phyloP scores from a whole-genome alignment of 2,329 filamentous ascomycete genomes.

The Arthrobotrys megalospora region DNA sequence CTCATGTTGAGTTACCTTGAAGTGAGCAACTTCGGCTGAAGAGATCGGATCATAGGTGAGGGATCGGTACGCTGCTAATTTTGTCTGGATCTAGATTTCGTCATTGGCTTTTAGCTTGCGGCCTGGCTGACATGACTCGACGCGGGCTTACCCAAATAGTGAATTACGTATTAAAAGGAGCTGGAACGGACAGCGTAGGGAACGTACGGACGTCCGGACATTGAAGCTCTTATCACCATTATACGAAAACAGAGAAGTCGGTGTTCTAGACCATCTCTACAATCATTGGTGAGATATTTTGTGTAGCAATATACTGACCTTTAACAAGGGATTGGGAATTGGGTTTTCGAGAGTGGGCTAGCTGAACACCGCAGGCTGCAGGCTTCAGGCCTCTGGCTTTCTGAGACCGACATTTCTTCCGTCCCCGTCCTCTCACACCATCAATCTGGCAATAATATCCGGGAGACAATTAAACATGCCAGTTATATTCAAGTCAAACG shows the following conservation, averaged over 20 bases:
- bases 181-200: background rate
- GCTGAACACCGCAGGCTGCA: no score
- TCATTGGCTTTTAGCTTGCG: background rate
- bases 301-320: background rate
- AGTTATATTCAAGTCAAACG: no score
- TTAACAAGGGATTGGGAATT: background rate
- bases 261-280: background rate
- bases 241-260: background rate
- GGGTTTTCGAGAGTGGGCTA: background rate
- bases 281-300: no score
- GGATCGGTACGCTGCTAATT: background rate
- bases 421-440: no score
- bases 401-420: no score
- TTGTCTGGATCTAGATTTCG: background rate
- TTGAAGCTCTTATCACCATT: background rate
- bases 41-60: background rate
- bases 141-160: background rate
- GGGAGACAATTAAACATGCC: no score
- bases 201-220: no score
- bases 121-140: background rate
- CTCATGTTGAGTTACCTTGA: conserved; percentile 5
- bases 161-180: background rate
- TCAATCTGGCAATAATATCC: no score
- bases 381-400: no score
- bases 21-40: conserved; percentile 3